Evolutionary conservation across 2,329 filamentous ascomycete species (phyloP).

Genomic region (Taxawa tesnikishii): DNA sequence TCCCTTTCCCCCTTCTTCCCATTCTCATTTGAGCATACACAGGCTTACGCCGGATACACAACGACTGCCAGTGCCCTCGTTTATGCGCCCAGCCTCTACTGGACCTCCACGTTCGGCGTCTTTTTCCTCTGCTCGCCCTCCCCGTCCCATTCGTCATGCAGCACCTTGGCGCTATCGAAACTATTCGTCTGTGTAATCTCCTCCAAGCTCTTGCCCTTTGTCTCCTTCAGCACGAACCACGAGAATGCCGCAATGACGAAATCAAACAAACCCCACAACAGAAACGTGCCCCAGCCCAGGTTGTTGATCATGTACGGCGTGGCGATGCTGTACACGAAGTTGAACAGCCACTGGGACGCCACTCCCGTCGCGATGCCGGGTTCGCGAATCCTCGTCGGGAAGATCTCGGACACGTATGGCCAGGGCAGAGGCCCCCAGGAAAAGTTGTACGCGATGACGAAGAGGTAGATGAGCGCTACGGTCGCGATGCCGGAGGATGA

Average conservation of each 20-base stretch:
- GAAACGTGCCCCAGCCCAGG: conserved; percentile 35
- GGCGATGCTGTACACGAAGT: conserved; percentile 32
- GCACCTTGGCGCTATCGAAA: background rate
- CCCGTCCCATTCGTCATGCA: background rate
- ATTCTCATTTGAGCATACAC: too few relatives aligned
- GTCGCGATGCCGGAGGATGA: conserved; percentile 34
- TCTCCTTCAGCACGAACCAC: conserved; percentile 25
- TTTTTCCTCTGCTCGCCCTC: too few relatives aligned
- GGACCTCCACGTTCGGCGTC: too few relatives aligned
- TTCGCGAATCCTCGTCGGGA: conserved; percentile 39
- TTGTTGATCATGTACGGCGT: conserved; percentile 35
- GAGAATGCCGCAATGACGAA: conserved; percentile 28
- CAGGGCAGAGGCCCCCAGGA: conserved; percentile 42
- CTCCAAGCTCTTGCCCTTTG: conserved; percentile 22
- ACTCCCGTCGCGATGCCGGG: conserved; percentile 38
- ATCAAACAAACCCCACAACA: conserved; percentile 36
- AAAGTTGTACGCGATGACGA: conserved; percentile 41
- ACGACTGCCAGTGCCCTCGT: too few relatives aligned
- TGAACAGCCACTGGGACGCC: conserved; percentile 39
- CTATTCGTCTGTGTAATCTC: conserved; percentile 14
- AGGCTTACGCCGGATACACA: too few relatives aligned
- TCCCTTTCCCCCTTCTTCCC: too few relatives aligned
- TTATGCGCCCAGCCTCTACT: too few relatives aligned
- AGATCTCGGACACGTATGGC: conserved; percentile 40
- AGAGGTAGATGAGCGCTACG: conserved; percentile 42